Conservation (phyloP, 768 basidiomycete genomes). For the Tylopilus intermedius region DNA sequence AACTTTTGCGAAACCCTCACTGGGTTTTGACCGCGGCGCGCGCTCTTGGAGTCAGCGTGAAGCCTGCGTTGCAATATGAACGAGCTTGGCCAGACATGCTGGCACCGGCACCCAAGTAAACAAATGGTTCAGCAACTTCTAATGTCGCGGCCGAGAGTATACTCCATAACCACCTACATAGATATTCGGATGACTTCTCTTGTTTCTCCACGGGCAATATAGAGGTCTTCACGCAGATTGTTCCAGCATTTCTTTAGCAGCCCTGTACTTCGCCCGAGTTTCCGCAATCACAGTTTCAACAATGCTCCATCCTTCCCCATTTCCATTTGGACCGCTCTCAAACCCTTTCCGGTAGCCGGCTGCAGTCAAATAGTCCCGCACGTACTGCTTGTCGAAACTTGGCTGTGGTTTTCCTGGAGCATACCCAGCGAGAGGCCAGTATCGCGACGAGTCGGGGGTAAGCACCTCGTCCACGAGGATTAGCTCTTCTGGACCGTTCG, state of each 20-base stretch:
- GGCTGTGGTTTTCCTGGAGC: conserved; percentile 69
- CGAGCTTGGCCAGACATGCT: conserved; percentile 47
- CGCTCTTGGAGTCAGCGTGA: conserved; percentile 58
- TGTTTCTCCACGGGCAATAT: background rate
- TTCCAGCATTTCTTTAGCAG: conserved; percentile 63
- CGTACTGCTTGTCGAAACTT: conserved; percentile 95
- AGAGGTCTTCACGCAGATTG: conserved; percentile 10
- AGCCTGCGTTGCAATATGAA: conserved; percentile 70
- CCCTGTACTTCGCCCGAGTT: conserved; percentile 74
- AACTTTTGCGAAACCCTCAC: conserved; percentile 61
- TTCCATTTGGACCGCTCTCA: conserved; percentile 66
- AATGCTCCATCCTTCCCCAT: conserved; percentile 74
- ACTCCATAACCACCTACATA: conserved; percentile 1
- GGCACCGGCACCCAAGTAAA: conserved; percentile 10
- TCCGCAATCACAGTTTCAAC: conserved; percentile 70
- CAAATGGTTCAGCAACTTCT: background rate
- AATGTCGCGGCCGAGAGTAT: background rate
- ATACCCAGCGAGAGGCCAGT: conserved; percentile 84
- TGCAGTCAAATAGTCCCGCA: conserved; percentile 81
- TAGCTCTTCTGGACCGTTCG: conserved; percentile 41
- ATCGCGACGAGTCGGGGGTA: conserved; percentile 95
- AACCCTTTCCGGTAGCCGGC: conserved; percentile 73
- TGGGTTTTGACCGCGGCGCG: conserved; percentile 61
- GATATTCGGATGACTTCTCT: background rate
- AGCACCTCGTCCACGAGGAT: conserved; percentile 95